Base-by-base conservation (phyloP, 305 asterid genomes). In the Plantago lanceolata region DNA sequence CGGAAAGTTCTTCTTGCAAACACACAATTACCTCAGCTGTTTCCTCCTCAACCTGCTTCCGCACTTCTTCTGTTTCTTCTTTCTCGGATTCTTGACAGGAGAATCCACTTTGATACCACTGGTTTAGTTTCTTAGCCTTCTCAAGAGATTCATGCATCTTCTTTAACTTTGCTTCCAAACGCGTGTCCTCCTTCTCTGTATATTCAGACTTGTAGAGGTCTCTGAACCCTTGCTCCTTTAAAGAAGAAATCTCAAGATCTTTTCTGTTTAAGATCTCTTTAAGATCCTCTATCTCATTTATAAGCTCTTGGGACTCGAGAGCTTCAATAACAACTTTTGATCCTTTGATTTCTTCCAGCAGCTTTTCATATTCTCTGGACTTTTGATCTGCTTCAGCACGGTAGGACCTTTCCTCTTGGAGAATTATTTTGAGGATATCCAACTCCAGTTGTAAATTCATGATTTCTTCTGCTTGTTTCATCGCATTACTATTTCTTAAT, bases 21-120 rank as follows among this genome's bases (percentile, higher is more conserved):
- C 95, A 90, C 73, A 94, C 88, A 84, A 94, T 90, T 70, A 94
- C 99, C 80, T 90, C 89, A 18, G 95, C 97, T 54, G 99, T 90
- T 87, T 94, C 99, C 63, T 75, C 96, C 81, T 94, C 99, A 44
- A 89, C 99, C 81, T 94, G 99, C 74, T 70, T 86, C 40, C 91
- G 89, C 53, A 83, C 85, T 79, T 90, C 93, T 65, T 90, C 97
- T 81, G 81, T 78, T 72, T 84, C 96, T 65, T 83, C 89, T 45
- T 83, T 89, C 67, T 79, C 78, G 48, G 87, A 79, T 59, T 76
- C 85, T 70, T 81, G 95, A 65, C 60, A 78, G 28, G 80, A 83
- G 64, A 73, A 75, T 72, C 90, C 93, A 69, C 57, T 82, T 76
- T 77, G 84, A 76, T 89, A 84, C 75, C 77, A 66, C 68, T 72